Conservation (phyloP, 257 asterid species). For the Solanum verrucosum region DNA sequence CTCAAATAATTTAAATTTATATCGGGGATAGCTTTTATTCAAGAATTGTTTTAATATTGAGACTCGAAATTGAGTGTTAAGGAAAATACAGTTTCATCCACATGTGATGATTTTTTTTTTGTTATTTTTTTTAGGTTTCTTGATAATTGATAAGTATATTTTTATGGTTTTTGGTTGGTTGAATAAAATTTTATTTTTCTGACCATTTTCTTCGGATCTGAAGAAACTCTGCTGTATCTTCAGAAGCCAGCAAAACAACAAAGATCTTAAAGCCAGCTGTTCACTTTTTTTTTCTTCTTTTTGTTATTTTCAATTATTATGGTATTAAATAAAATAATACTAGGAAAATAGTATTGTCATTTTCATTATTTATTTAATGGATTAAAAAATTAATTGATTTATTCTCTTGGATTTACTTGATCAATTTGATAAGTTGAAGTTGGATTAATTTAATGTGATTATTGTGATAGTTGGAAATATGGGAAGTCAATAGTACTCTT, state of each 20-base stretch:
- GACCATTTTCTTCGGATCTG: conserved; percentile 85
- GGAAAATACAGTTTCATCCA: neutral
- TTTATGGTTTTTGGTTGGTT: neutral
- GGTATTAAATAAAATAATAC: neutral
- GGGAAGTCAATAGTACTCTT: conserved; percentile 42
- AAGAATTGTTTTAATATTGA: too few species aligned
- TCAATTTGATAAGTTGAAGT: conserved; percentile 23
- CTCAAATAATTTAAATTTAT: too few species aligned
- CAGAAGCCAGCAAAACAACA: conserved; percentile 54
- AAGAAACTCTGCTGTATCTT: conserved; percentile 55
- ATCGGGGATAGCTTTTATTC: neutral
- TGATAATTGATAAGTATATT: neutral
- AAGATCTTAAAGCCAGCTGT: conserved; percentile 44
- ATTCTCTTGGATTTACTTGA: conserved; percentile 46
- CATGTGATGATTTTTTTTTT: too few species aligned
- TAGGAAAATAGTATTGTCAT: neutral
- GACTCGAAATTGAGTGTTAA: neutral
- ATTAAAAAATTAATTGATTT: conserved; percentile 34
- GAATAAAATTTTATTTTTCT: conserved; percentile 10
- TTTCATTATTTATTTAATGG: conserved; percentile 10
- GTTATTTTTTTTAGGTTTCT: neutral
- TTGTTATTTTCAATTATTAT: neutral
- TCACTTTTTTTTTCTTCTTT: neutral
- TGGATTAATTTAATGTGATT: conserved; percentile 18
- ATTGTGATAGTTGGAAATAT: conserved; percentile 19